Base-by-base conservation (phyloP, 208 protist species). In the Trypanosoma scelopori region DNA sequence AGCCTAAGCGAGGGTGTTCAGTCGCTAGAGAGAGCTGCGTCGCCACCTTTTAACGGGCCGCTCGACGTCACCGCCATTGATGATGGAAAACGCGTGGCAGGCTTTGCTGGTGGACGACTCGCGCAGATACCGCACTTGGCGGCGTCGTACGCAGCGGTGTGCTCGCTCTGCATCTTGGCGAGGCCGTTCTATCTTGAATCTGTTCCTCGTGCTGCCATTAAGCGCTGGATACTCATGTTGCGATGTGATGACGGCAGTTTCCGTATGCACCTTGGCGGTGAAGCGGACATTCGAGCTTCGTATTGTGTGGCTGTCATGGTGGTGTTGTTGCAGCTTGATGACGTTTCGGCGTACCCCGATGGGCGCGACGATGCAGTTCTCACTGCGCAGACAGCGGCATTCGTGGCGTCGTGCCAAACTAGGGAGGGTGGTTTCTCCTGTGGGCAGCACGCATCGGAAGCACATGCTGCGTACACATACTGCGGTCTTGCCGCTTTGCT, bases 381-480 rank as follows among this genome's bases (percentile, higher is more conserved):
- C 25, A 87, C 74, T 3, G 16, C 57, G 32, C 57, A 70, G 55
- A 81, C 79, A 5, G 85, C 84, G 22, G 60, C 56, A 23, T 97
- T 82, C 65, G 72, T 98, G 1, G 65, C 77, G 12, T 59, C 60
- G 18, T 97, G 91, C 65, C 93, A 97, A 68, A 97, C 91, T 6
- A 89, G 92, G 71, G 93, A 98, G 56, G 95, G 95, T 27, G 95
- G 95, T 25, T 95, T 98, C 69, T 65, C 79, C 2, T 92, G 89
- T 63, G 58, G 55, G 13, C 3, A 67, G 46, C 23, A 52, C 65
- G 42, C 73, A 37, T 55, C 72, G 11, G 95, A 98, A 73, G 88
- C 93, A 16, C 95, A 98, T 48, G 95, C 93, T 6, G 93, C 94
- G 25, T 98, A 98, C 78, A 96, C 93, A 11, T 92, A 94, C 37